Percentiles rank a stretch among this genome's conserved stretches.
Conservation (phyloP, 176 grass and related monocot genomes). For the Juncus inflexus region DNA sequence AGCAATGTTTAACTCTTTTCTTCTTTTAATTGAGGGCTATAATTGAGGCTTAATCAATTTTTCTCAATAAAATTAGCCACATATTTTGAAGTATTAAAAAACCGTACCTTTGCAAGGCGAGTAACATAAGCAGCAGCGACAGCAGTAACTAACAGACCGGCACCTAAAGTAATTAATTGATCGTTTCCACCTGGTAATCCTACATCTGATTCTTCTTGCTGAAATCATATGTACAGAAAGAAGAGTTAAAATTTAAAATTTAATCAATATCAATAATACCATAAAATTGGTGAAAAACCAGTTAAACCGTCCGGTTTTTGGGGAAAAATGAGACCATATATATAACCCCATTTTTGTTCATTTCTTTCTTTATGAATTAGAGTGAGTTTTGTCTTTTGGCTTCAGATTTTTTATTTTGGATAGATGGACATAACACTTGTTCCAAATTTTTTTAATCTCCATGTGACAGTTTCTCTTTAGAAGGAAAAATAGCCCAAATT, state of each 20-base stretch:
- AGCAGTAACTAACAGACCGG: slow-evolving; percentile 79
- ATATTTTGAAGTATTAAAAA: neutral
- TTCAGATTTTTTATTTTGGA: too few relatives aligned
- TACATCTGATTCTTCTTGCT: slow-evolving; percentile 97
- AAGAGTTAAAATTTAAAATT: slow-evolving; percentile 1
- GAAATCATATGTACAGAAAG: slow-evolving; percentile 16
- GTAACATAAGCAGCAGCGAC: slow-evolving; percentile 87
- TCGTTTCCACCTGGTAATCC: slow-evolving; percentile 65
- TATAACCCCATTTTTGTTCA: too few relatives aligned
- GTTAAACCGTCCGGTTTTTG: too few relatives aligned
- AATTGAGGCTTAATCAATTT: neutral
- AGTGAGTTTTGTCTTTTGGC: too few relatives aligned
- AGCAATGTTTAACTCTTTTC: neutral
- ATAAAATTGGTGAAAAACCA: too few relatives aligned
- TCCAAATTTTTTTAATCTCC: too few relatives aligned
- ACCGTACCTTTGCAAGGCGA: slow-evolving; percentile 75
- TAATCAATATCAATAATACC: too few relatives aligned
- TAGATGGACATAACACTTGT: too few relatives aligned
- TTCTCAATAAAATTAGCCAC: neutral
- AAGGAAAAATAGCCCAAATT: too few relatives aligned
- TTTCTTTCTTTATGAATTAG: too few relatives aligned
- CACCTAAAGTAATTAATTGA: slow-evolving; percentile 64
- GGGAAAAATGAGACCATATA: too few relatives aligned
- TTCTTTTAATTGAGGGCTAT: neutral
- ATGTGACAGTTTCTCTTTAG: too few relatives aligned